Conservation (phyloP, 805 yeast genomes). For the Saturnispora besseyi region DNA sequence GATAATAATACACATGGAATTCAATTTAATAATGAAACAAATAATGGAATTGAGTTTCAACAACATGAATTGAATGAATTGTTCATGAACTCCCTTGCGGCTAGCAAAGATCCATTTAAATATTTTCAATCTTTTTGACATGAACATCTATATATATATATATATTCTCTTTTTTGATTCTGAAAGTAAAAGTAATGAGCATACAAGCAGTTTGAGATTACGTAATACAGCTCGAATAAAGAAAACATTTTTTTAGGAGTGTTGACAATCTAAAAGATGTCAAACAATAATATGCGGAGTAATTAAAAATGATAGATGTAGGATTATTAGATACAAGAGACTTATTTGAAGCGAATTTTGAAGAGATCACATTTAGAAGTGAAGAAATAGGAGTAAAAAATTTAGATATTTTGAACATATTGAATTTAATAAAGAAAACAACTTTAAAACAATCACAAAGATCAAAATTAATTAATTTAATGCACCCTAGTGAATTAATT, state of each 20-base stretch:
- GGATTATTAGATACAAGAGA: not conserved
- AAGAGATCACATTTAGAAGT: not conserved
- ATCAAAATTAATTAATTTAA: not conserved
- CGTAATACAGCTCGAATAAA: too few relatives aligned
- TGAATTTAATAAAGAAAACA: not conserved
- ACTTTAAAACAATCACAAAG: not conserved
- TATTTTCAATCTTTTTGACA: conserved; percentile 3
- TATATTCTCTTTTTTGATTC: not conserved
- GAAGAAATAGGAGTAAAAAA: not conserved
- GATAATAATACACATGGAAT: not conserved
- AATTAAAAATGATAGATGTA: not conserved
- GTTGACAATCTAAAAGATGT: too few relatives aligned
- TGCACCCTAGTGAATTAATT: conserved; percentile 1
- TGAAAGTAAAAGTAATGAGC: too few relatives aligned
- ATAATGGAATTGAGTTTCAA: not conserved
- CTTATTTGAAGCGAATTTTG: not conserved
- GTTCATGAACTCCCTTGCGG: not conserved
- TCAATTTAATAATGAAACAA: not conserved
- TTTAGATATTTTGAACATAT: not conserved
- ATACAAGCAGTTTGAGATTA: too few relatives aligned
- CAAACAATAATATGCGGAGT: too few relatives aligned
- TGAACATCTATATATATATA: not conserved
- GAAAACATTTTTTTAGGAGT: too few relatives aligned
- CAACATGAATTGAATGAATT: not conserved
- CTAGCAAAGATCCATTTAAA: conserved; percentile 2